These are phyloP conservation scores for Pseudocercospora pini-densiflorae DNA, from an alignment of 2,329 filamentous ascomycete genomes.

Conservation along the genomic window DNA sequence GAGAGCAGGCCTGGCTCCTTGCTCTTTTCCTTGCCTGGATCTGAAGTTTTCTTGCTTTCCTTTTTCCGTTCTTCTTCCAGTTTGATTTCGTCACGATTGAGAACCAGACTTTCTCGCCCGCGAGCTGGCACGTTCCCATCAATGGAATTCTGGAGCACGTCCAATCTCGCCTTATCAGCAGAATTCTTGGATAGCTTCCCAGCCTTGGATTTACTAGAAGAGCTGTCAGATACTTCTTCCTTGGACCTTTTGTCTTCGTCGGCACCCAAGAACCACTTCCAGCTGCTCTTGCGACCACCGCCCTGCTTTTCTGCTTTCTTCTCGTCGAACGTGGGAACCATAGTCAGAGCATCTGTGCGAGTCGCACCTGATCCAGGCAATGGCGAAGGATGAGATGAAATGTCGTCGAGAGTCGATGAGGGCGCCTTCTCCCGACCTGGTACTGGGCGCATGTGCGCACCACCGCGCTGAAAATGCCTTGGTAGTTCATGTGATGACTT, in stretches of 20 bases:
- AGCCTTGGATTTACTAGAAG: conserved; percentile 41
- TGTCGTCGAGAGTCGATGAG: conserved; percentile 63
- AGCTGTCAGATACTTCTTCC: conserved; percentile 36
- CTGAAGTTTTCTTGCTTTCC: conserved; percentile 73
- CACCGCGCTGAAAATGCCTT: conserved; percentile 39
- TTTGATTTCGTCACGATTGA: conserved; percentile 78
- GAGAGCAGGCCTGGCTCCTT: conserved; percentile 74
- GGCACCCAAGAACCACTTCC: conserved; percentile 73
- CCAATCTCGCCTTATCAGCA: conserved; percentile 76
- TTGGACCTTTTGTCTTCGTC: conserved; percentile 72
- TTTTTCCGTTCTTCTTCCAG: conserved; percentile 83
- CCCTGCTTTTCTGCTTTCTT: conserved; percentile 74
- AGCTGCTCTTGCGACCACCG: conserved; percentile 73
- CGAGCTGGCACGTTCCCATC: conserved; percentile 58
- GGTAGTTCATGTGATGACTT: conserved; percentile 48
- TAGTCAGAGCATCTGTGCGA: conserved; percentile 76
- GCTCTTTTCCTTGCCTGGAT: conserved; percentile 84
- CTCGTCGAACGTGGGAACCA: conserved; percentile 76
- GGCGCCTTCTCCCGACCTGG: conserved; percentile 40
- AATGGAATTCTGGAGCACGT: conserved; percentile 85
- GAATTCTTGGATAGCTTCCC: conserved; percentile 67
- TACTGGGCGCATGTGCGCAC: conserved; percentile 40
- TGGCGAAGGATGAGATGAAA: conserved; percentile 67
- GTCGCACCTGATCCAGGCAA: conserved; percentile 68
- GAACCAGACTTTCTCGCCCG: conserved; percentile 79